Conservation (phyloP, 352 stramenopile species). For the Globisporangium megalacanthum region DNA sequence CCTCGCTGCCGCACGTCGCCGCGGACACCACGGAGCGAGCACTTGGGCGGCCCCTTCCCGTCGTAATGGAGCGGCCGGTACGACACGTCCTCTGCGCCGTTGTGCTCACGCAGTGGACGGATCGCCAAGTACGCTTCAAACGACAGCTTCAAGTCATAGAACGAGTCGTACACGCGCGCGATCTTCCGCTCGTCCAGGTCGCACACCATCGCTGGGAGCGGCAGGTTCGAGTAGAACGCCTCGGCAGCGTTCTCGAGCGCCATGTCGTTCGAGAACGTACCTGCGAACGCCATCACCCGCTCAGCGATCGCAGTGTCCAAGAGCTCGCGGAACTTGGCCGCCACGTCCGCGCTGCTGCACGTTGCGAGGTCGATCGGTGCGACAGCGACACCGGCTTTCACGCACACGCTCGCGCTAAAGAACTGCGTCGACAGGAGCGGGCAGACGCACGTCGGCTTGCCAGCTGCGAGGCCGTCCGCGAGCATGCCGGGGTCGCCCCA, state of each 20-base stretch:
- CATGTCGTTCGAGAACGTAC: slow-evolving; percentile 47
- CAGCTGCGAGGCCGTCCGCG: slow-evolving; percentile 65
- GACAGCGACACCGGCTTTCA: slow-evolving; percentile 58
- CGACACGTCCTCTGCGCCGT: slow-evolving; percentile 21
- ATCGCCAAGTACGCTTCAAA: slow-evolving; percentile 27
- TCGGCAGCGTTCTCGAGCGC: slow-evolving; percentile 57
- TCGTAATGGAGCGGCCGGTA: slow-evolving; percentile 29
- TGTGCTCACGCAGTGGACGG: slow-evolving; percentile 16
- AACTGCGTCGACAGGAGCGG: slow-evolving; percentile 86
- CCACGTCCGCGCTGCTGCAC: slow-evolving; percentile 54
- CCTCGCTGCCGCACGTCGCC: slow-evolving; percentile 2
- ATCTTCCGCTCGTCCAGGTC: slow-evolving; percentile 27
- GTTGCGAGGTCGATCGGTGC: slow-evolving; percentile 42
- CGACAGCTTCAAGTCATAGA: slow-evolving; percentile 22
- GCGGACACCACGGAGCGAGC: slow-evolving; percentile 16
- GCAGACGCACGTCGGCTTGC: slow-evolving; percentile 80
- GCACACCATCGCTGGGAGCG: slow-evolving; percentile 75
- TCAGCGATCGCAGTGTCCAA: slow-evolving; percentile 29
- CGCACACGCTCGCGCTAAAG: slow-evolving; percentile 73
- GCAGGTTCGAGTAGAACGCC: slow-evolving; percentile 70
- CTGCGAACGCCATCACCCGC: slow-evolving; percentile 28
- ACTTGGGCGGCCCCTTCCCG: slow-evolving; percentile 17
- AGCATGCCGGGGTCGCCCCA: slow-evolving; percentile 62
- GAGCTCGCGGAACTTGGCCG: slow-evolving; percentile 52
- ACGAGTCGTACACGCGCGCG: slow-evolving; percentile 30